Evolutionary conservation across 1,284 basidiomycete genomes (phyloP).

Genomic region (Peniophora sp.): DNA sequence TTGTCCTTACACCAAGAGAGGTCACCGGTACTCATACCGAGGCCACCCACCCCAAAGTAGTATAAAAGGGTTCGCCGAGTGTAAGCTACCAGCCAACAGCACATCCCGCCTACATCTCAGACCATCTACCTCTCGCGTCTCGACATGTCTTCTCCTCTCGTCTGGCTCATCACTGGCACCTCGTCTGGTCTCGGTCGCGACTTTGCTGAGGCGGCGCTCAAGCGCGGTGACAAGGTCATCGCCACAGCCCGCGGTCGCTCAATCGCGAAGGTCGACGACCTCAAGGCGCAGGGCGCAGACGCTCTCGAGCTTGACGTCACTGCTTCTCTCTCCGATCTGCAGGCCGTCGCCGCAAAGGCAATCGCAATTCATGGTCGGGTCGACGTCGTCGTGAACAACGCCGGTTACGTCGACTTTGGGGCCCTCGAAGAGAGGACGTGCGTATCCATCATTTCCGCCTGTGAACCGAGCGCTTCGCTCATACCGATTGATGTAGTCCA

Average conservation of each 20-base stretch:
- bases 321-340: neutral
- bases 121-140: too few species aligned
- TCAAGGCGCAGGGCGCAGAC: constrained; percentile 9
- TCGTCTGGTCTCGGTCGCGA: constrained; percentile 5
- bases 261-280: constrained; percentile 1
- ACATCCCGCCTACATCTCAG: too few species aligned
- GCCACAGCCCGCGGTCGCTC: constrained; percentile 8
- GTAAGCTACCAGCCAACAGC: too few species aligned
- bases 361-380: neutral
- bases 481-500: constrained; percentile 11
- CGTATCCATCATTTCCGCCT: neutral
- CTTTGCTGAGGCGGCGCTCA: constrained; percentile 6
- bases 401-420: constrained; percentile 10
- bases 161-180: constrained; percentile 1
- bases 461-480: neutral
- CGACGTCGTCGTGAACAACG: constrained; percentile 1
- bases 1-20: too few species aligned
- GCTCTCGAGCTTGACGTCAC: constrained; percentile 10
- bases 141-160: neutral
- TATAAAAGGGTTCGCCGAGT: too few species aligned
- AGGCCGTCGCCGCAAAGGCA: neutral
- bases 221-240: constrained; percentile 10
- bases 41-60: too few species aligned
- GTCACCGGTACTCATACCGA: too few species aligned
- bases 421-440: constrained; percentile 12